Base-by-base conservation (phyloP, 2,329 filamentous ascomycete genomes). In the Ilyonectria robusta region DNA sequence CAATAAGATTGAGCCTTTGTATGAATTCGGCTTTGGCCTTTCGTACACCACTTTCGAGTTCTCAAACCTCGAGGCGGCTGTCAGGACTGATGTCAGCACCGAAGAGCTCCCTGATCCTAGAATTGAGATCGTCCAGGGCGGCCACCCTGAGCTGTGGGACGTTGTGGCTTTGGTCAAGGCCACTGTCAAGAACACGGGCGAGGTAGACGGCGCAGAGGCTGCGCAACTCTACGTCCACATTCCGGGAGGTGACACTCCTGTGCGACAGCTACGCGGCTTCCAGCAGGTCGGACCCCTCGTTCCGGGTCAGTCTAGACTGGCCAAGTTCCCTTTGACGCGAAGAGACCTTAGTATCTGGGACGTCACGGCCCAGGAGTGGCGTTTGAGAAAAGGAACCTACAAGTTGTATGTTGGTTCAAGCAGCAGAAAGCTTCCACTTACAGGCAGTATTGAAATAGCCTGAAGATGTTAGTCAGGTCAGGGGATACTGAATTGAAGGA, bases 291-390 rank as follows among this genome's bases (percentile, higher is more conserved):
- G 26, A 26, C 66, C 69, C 1, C 74, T 88, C 1, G 69, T 70
- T 1, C 70, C 80, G 0, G 83, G 84, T 2, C 78, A 83, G 71
- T 81, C 76, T 13, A 73, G 69, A 15, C 78, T 69, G 0, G 80
- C 84, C 9, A 70, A 65, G 1, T 87, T 88, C 69, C 74, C 79
- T 5, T 77, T 89, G n/a, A 81, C 76, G 66, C 75, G 84, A 26
- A 75, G 84, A 8, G 84, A 86, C 56, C 65, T 86, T 17, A 85
- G 83, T 69, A 82, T 81, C 70, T 86, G 83, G 84, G 81, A 85
- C 64, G 71, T 80, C 3, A 72, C 68, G 15, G 66, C 76, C 10
- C 80, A 84, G 71, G 69, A 79, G 53, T 85, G 83, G 83, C 19
- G 56, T 19, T 40, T 58, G 10, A 37, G 46, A 26, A 58, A 40